Evolutionary conservation across 371 early-diverging fungal genomes (phyloP).

Genomic region (Smittium culicis): DNA sequence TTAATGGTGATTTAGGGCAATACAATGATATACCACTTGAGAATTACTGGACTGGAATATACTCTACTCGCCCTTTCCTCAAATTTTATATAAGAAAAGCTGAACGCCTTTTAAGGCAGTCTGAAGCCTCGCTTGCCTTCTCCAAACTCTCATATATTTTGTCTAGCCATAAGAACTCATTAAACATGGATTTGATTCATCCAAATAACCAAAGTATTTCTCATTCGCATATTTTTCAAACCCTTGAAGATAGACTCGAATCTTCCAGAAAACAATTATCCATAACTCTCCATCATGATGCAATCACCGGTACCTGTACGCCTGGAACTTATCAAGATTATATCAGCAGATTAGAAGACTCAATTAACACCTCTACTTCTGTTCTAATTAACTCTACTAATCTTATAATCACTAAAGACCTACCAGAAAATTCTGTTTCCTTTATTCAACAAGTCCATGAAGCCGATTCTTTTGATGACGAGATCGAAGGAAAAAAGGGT

Average conservation of each 20-base stretch:
- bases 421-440: neutral
- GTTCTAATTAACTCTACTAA: neutral
- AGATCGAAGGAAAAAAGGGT: neutral
- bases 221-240: no score
- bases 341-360: constrained; percentile 12
- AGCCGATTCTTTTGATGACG: constrained; percentile 1
- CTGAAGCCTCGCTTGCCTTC: constrained; percentile 21
- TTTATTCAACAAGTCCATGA: neutral
- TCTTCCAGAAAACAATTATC: constrained; percentile 26
- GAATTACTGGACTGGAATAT: constrained; percentile 32
- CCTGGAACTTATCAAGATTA: constrained; percentile 18
- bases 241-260: constrained; percentile 20
- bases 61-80: constrained; percentile 21
- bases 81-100: constrained; percentile 23
- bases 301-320: constrained; percentile 28
- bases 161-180: neutral
- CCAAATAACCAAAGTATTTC: no score
- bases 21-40: constrained; percentile 30
- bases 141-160: constrained; percentile 1
- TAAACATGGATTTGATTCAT: neutral
- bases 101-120: constrained; percentile 25
- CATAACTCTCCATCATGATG: constrained; percentile 29
- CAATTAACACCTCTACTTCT: constrained; percentile 8
- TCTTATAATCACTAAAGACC: neutral
- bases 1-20: constrained; percentile 24